A percentile compares a stretch with the other conserved stretches of the same genome.
Evolutionary conservation across 208 protist genomes (phyloP).

Genomic region (Crithidia fasciculata): DNA sequence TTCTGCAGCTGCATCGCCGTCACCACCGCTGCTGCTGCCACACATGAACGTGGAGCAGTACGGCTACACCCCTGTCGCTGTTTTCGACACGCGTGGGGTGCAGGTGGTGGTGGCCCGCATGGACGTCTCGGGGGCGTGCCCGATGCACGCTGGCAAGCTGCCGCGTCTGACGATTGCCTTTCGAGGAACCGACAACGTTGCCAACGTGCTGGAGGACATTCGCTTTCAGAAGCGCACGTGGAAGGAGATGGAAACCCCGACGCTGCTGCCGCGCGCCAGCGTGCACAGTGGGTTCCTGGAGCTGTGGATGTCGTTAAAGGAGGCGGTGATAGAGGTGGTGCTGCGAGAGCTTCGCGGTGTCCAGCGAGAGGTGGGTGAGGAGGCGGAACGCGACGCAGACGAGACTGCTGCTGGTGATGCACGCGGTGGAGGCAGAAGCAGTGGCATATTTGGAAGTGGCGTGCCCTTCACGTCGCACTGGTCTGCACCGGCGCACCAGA

Average conservation of each 20-base stretch:
- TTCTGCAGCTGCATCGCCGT: not conserved
- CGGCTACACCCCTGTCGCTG: slow-evolving; percentile 70
- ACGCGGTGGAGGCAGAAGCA: not conserved
- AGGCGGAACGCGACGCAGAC: no score
- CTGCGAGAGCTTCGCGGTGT: slow-evolving; percentile 40
- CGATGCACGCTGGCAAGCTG: slow-evolving; percentile 41
- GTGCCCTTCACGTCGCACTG: slow-evolving; percentile 23
- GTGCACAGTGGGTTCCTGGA: slow-evolving; percentile 86
- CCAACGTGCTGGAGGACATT: slow-evolving; percentile 74
- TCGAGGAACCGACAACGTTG: slow-evolving; percentile 78
- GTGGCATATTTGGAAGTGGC: not conserved
- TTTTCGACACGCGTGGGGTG: slow-evolving; percentile 63
- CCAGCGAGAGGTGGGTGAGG: not conserved
- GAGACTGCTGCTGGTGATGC: not conserved
- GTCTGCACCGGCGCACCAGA: not conserved
- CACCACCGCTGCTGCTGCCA: slow-evolving; percentile 1
- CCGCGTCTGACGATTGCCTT: slow-evolving; percentile 79
- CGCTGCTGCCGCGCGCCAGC: slow-evolving; percentile 37
- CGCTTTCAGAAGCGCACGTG: slow-evolving; percentile 62
- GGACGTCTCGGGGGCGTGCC: slow-evolving; percentile 40
- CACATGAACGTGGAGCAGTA: slow-evolving; percentile 72
- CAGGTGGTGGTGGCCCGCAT: slow-evolving; percentile 74
- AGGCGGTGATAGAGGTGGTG: slow-evolving; percentile 58
- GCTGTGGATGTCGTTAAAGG: slow-evolving; percentile 79
- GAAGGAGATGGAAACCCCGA: slow-evolving; percentile 67